Evolutionary conservation across 1,284 basidiomycete genomes (phyloP).

Genomic region (Fomitopsis schrenkii): DNA sequence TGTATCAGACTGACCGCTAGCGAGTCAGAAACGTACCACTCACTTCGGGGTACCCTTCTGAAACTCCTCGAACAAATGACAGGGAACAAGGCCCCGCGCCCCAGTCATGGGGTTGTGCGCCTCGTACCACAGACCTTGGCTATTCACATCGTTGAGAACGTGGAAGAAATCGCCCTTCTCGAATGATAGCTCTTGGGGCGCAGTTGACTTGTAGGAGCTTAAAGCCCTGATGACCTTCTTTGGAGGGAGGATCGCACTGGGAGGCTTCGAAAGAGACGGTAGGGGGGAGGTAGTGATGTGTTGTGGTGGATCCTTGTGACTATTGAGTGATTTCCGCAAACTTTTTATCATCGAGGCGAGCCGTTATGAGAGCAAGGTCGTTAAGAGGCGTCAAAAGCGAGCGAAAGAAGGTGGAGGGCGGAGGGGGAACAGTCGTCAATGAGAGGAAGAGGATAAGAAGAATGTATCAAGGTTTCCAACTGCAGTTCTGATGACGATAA

Average conservation of each 20-base stretch:
- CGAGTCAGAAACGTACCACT: conserved; percentile 26
- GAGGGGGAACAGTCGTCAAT: conserved; percentile 8
- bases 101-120: conserved; percentile 91
- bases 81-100: conserved; percentile 89
- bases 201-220: conserved; percentile 62
- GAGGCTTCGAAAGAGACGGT: conserved; percentile 63
- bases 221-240: conserved; percentile 95
- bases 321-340: conserved; percentile 80
- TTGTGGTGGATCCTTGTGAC: conserved; percentile 55
- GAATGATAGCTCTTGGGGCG: conserved; percentile 89
- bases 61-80: conserved; percentile 84
- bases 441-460: conserved; percentile 1
- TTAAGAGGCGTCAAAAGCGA: conserved; percentile 29
- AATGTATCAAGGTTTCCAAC: conserved; percentile 2
- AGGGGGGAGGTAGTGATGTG: conserved; percentile 63
- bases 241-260: conserved; percentile 74
- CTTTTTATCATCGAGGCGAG: conserved; percentile 65
- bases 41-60: conserved; percentile 65
- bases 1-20: conserved; percentile 1
- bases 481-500: not conserved
- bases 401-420: conserved; percentile 8
- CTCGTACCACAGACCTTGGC: conserved; percentile 69
- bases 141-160: conserved; percentile 74
- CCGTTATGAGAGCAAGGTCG: conserved; percentile 19
- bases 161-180: conserved; percentile 97